phyloP scores from a whole-genome alignment of 768 basidiomycete species.

The Phylloporus rhodoxanthus region DNA sequence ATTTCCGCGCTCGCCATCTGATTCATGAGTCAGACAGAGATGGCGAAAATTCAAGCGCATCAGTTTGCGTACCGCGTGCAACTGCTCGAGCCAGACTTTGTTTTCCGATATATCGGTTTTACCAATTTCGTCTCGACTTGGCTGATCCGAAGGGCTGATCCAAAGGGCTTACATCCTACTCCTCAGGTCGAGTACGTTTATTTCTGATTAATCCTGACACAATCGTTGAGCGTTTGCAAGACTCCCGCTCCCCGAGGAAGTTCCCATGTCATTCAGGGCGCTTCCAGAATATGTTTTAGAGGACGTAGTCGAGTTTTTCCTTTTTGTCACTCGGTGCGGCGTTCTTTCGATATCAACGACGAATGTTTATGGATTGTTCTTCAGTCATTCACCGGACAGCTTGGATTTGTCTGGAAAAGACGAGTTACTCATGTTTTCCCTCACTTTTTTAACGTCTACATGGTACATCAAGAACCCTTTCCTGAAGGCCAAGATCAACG shows the following conservation, averaged over 20 bases:
- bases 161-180: constrained; percentile 68
- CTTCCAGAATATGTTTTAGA: constrained; percentile 94
- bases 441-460: constrained; percentile 90
- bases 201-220: not conserved
- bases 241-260: constrained; percentile 78
- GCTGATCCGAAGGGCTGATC: constrained; percentile 88
- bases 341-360: not conserved
- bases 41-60: constrained; percentile 61
- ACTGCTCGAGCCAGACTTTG: constrained; percentile 79
- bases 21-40: constrained; percentile 47
- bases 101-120: constrained; percentile 74
- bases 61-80: constrained; percentile 82
- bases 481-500: constrained; percentile 92
- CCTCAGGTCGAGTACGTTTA: constrained; percentile 56
- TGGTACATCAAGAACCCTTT: constrained; percentile 99
- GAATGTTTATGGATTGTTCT: constrained; percentile 1
- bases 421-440: constrained; percentile 77
- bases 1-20: not conserved
- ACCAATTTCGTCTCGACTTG: constrained; percentile 89
- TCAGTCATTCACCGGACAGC: constrained; percentile 65
- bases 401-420: constrained; percentile 81
- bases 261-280: constrained; percentile 78
- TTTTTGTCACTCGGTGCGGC: constrained; percentile 75
- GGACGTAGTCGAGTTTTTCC: constrained; percentile 85
- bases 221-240: constrained; percentile 36